Evolutionary conservation across 352 stramenopile genomes (phyloP), one percentile per base, ranked within the genome.

Genomic region (Paralagenidium karlingii): DNA sequence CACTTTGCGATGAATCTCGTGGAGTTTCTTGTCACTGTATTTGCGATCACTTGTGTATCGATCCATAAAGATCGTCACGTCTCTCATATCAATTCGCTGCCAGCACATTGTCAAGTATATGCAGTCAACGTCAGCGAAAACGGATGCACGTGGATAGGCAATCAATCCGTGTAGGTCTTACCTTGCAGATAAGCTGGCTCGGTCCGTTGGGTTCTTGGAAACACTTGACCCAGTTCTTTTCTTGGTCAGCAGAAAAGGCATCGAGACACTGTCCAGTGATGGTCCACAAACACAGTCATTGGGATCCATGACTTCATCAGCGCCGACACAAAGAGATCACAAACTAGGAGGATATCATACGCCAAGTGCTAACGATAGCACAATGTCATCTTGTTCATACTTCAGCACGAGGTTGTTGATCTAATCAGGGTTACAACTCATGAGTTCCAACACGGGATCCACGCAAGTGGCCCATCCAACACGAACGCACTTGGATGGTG

Each of bases 361-460:
- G 43, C 78, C 78, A 20, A 92, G 60, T 12, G 78, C 75, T 24
- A 88, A 60, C 1, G 78, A 92, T 4, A 92, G 64, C 12, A 92
- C 78, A 25, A 92, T 75, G 38, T 89, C 73, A 30, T 86, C 74
- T 48, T 92, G 65, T 37, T 92, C 75, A 43, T 89, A 92, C 47
- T 92, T 92, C 25, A 92, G 64, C 21, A 92, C 78, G 16, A 92
- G 68, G 40, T 92, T 92, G 47, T 89, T 89, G 27, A 91, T 51
- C 56, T 90, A 42, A 8, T 33, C 8, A 20, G 21, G 29, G 9
- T 13, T 3, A 32, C n/a, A 27, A 11, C 16, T 13, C 21, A 40
- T 24, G 36, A 22, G 27, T 28, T 21, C 45, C 21, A 8, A 27
- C 30, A 20, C 24, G 24, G 5, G 30, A 48, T 5, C 18, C n/a